Evolutionary conservation across 2,329 filamentous ascomycete genomes (phyloP).

Genomic region (Cryoendolithus antarcticus): DNA sequence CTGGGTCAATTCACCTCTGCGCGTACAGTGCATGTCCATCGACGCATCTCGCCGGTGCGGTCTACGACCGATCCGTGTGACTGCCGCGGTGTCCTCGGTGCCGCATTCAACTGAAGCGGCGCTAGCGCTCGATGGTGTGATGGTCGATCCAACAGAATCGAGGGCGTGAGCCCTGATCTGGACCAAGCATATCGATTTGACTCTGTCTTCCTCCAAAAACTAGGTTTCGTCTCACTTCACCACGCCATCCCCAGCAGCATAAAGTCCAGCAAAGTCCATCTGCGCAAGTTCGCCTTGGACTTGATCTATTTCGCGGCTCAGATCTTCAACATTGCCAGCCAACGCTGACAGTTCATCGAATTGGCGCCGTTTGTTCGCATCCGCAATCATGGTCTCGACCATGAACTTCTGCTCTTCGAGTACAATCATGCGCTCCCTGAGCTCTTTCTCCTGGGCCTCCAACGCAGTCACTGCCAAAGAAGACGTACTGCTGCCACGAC

Average conservation of each 20-base stretch:
- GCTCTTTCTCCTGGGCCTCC: conserved; percentile 71
- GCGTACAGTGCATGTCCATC: no score
- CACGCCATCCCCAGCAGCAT: conserved; percentile 14
- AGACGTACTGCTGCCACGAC: conserved; percentile 36
- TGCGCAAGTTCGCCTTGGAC: conserved; percentile 21
- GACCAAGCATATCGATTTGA: no score
- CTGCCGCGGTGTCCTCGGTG: no score
- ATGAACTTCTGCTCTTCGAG: conserved; percentile 87
- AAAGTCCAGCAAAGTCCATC: conserved; percentile 27
- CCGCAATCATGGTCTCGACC: conserved; percentile 71
- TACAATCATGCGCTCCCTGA: conserved; percentile 68
- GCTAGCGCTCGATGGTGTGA: no score
- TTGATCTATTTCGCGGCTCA: conserved; percentile 62
- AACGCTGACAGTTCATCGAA: conserved; percentile 81
- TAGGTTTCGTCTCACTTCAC: conserved; percentile 14
- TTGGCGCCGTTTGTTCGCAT: conserved; percentile 60
- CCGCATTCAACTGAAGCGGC: no score
- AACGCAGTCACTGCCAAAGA: conserved; percentile 45
- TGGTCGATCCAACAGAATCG: no score
- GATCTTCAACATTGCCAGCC: conserved; percentile 67
- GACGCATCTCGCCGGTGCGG: no score
- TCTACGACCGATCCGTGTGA: no score
- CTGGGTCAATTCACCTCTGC: no score
- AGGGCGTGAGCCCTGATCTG: no score
- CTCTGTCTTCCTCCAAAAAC: no score